A percentile compares a stretch with the other conserved stretches of the same genome.
Evolutionary conservation across 768 basidiomycete genomes (phyloP).

Genomic region (Leccinellum luteum): DNA sequence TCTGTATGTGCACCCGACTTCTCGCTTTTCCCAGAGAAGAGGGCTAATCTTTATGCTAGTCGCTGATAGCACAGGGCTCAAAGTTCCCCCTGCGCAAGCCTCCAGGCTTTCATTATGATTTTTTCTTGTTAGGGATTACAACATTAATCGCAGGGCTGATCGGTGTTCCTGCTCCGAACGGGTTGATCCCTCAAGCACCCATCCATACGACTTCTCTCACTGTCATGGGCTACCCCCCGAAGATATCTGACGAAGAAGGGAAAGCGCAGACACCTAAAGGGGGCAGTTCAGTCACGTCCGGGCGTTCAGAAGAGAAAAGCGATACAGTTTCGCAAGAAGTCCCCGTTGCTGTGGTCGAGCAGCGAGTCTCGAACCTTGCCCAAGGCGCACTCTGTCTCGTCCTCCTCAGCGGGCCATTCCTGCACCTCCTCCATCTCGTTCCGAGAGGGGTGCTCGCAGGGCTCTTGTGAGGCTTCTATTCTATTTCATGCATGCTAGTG

Average conservation of each 20-base stretch:
- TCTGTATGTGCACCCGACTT: conserved; percentile 47
- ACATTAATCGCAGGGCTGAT: conserved; percentile 88
- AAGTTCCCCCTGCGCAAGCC: conserved; percentile 90
- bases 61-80: conserved; percentile 87
- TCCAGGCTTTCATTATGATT: conserved; percentile 83
- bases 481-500: conserved; percentile 1
- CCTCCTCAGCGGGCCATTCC: conserved; percentile 76
- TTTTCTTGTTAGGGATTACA: conserved; percentile 86
- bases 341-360: conserved; percentile 80
- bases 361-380: conserved; percentile 87
- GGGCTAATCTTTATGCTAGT: conserved; percentile 42
- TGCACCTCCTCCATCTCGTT: conserved; percentile 76
- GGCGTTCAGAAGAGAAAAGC: conserved; percentile 25
- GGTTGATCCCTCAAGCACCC: conserved; percentile 83
- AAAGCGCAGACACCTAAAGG: conserved; percentile 9
- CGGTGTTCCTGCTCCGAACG: conserved; percentile 85
- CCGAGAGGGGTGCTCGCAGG: conserved; percentile 84
- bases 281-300: not conserved
- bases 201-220: conserved; percentile 87
- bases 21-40: not conserved
- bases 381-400: conserved; percentile 80
- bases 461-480: conserved; percentile 59
- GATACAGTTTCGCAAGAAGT: conserved; percentile 41
- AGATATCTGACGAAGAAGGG: conserved; percentile 39
- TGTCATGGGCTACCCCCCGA: conserved; percentile 52